phyloP scores from a whole-genome alignment of 2,329 filamentous ascomycete species.

The Colletotrichum sp. region DNA sequence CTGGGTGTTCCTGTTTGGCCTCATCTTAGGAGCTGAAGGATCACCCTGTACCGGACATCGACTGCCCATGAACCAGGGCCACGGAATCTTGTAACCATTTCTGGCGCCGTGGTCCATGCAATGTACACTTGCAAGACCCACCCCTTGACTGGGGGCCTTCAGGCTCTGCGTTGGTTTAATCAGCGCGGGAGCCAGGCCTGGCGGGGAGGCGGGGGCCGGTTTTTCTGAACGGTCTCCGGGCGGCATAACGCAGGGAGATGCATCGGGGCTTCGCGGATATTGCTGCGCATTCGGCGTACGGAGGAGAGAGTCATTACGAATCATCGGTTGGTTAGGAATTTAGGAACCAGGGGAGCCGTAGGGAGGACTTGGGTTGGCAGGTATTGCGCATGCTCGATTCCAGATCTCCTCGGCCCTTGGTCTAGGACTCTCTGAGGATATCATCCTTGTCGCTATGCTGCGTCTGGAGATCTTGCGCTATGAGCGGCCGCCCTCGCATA shows the following conservation, averaged over 20 bases:
- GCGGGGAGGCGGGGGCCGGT: background rate
- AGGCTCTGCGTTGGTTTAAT: slow-evolving; percentile 1
- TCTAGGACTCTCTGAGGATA: background rate
- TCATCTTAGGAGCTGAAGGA: background rate
- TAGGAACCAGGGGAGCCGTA: background rate
- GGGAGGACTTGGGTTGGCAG: background rate
- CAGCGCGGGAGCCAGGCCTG: background rate
- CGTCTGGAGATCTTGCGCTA: background rate
- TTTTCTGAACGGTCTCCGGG: background rate
- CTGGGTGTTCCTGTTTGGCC: background rate
- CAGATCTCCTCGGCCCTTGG: background rate
- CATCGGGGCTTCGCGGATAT: background rate
- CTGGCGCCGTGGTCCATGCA: slow-evolving; percentile 2
- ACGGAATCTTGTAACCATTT: background rate
- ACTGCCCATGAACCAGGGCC: slow-evolving; percentile 19
- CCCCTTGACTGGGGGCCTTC: background rate
- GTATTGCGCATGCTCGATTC: background rate
- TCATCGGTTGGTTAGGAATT: background rate
- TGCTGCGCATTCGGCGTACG: background rate
- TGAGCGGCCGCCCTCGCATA: background rate
- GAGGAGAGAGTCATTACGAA: background rate
- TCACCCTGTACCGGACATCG: background rate
- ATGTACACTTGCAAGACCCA: background rate
- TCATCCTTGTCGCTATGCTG: background rate
- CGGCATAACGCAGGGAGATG: background rate